A percentile compares a stretch with the other conserved stretches of the same genome.
These are phyloP conservation scores for Hebeloma cylindrosporum DNA, from an alignment of 768 basidiomycete genomes.

Conservation along the genomic window DNA sequence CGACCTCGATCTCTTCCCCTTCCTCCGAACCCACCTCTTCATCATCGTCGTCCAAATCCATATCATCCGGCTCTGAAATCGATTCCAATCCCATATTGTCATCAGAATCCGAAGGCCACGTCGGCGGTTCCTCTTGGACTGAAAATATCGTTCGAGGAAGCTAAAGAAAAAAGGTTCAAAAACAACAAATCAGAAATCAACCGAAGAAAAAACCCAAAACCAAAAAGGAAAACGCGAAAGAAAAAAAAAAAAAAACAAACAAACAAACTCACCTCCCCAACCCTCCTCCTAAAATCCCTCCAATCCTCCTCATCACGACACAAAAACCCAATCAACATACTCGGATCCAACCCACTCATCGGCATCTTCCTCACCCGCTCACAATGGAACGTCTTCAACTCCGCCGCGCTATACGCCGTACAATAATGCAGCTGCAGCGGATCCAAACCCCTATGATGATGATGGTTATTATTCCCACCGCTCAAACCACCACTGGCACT, in stretches of 20 bases:
- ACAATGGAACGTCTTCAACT: constrained; percentile 91
- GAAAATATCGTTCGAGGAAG: constrained; percentile 77
- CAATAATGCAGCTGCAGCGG: constrained; percentile 61
- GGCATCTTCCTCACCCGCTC: constrained; percentile 97
- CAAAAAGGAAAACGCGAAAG: no score
- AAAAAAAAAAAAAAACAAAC: constrained; percentile 5
- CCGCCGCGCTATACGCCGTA: constrained; percentile 66
- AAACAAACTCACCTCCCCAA: constrained; percentile 62
- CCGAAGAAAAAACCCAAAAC: neutral
- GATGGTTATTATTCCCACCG: constrained; percentile 1
- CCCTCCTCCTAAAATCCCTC: constrained; percentile 72
- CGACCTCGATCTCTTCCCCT: constrained; percentile 18
- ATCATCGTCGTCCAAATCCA: constrained; percentile 50
- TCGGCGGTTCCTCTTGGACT: constrained; percentile 84
- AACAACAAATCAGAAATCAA: constrained; percentile 8
- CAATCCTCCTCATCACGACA: constrained; percentile 83
- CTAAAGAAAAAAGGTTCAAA: constrained; percentile 25
- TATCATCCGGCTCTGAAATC: constrained; percentile 76
- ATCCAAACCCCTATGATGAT: constrained; percentile 34
- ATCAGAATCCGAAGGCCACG: constrained; percentile 76
- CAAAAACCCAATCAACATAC: constrained; percentile 95
- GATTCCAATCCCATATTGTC: constrained; percentile 79
- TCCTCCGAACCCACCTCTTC: constrained; percentile 29
- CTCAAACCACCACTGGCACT: constrained; percentile 1
- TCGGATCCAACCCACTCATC: constrained; percentile 86